Evolutionary conservation across 257 asterid species (phyloP).

Genomic region (Scutellaria barbata): DNA sequence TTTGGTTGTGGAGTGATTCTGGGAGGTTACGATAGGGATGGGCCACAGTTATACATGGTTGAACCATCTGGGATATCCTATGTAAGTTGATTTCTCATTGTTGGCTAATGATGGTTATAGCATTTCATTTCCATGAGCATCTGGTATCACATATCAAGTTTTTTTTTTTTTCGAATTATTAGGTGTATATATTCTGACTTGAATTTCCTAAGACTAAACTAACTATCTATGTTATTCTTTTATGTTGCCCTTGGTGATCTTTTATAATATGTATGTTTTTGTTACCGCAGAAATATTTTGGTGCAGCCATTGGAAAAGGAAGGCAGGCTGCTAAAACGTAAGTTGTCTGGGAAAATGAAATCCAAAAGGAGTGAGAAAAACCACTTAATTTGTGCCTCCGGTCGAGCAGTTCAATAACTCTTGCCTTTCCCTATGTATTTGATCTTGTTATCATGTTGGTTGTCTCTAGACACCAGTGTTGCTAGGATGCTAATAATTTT

Average conservation of each 20-base stretch:
- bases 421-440: neutral
- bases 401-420: neutral
- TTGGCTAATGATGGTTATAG: constrained; percentile 17
- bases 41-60: constrained; percentile 80
- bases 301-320: constrained; percentile 95
- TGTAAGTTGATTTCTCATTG: constrained; percentile 52
- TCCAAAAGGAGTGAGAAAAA: neutral
- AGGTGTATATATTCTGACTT: constrained; percentile 15
- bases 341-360: constrained; percentile 37
- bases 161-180: constrained; percentile 11
- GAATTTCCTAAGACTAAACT: neutral
- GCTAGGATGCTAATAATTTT: constrained; percentile 16
- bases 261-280: constrained; percentile 11
- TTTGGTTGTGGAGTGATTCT: constrained; percentile 86
- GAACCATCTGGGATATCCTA: constrained; percentile 89
- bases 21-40: constrained; percentile 92
- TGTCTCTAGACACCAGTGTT: neutral
- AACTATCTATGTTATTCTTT: neutral
- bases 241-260: constrained; percentile 12
- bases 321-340: constrained; percentile 98
- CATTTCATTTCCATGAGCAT: constrained; percentile 11
- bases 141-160: neutral
- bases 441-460: constrained; percentile 22
- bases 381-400: neutral
- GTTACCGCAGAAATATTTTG: constrained; percentile 75